phyloP scores from a whole-genome alignment of 1,284 basidiomycete species.

The Rhodofomes roseus region DNA sequence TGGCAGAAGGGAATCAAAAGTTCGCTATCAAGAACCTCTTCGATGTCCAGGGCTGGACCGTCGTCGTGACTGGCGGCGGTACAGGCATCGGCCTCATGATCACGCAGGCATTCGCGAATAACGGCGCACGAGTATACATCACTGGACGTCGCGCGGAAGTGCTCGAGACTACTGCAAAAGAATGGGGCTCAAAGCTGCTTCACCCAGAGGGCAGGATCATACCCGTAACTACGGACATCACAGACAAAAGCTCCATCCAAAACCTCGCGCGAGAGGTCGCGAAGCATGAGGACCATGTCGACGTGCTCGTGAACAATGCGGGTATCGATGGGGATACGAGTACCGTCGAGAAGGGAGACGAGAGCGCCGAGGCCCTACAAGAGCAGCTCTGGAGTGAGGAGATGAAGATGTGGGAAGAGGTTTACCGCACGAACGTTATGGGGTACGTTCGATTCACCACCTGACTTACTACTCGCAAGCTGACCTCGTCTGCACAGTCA shows the following conservation, averaged over 20 bases:
- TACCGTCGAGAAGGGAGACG: slow-evolving; percentile 29
- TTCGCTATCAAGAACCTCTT: slow-evolving; percentile 25
- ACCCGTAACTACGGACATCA: slow-evolving; percentile 30
- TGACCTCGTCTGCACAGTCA: slow-evolving; percentile 20
- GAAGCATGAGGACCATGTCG: slow-evolving; percentile 32
- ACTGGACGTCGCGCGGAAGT: slow-evolving; percentile 26
- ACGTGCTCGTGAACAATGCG: slow-evolving; percentile 38
- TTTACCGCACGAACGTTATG: slow-evolving; percentile 35
- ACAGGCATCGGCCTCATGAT: slow-evolving; percentile 40
- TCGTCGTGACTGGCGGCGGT: slow-evolving; percentile 37
- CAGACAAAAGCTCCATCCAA: slow-evolving; percentile 31
- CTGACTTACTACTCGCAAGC: not conserved
- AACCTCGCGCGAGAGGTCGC: slow-evolving; percentile 29
- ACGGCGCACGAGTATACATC: slow-evolving; percentile 38
- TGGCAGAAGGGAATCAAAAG: slow-evolving; percentile 18
- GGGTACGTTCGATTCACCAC: slow-evolving; percentile 14
- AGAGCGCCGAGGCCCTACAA: slow-evolving; percentile 27
- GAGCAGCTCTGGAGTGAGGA: slow-evolving; percentile 32
- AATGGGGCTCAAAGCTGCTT: slow-evolving; percentile 23
- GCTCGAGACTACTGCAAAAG: slow-evolving; percentile 22
- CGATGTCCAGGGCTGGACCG: slow-evolving; percentile 31
- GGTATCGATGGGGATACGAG: slow-evolving; percentile 29
- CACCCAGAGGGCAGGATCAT: slow-evolving; percentile 33
- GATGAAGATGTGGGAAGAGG: slow-evolving; percentile 31
- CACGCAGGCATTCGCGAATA: slow-evolving; percentile 35